These are phyloP conservation scores for Jasminum sambac DNA, from an alignment of 257 asterid genomes.

Conservation along the genomic window DNA sequence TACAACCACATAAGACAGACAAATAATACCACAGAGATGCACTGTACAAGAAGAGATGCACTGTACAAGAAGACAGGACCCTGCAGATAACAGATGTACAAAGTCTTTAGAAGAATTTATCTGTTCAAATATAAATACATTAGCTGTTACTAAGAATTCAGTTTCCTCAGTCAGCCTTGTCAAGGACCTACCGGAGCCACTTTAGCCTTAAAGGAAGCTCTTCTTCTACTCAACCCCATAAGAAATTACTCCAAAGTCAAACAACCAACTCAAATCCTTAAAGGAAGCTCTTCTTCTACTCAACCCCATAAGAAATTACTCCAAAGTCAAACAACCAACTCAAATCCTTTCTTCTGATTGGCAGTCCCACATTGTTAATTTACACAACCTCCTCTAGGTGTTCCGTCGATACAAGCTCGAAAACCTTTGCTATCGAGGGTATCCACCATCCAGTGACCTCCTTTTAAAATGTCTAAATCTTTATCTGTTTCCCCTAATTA, in stretches of 20 bases:
- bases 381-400: not conserved
- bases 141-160: not conserved
- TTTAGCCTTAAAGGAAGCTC: not conserved
- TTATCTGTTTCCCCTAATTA: not conserved
- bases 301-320: not conserved
- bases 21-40: not conserved
- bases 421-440: not conserved
- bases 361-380: no score
- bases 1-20: not conserved
- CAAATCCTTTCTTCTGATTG: conserved; percentile 14
- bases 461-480: not conserved
- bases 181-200: not conserved
- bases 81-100: not conserved
- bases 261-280: conserved; percentile 8
- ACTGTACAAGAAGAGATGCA: not conserved
- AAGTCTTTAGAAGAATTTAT: not conserved
- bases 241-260: not conserved
- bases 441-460: not conserved
- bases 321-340: not conserved
- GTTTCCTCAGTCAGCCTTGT: conserved; percentile 4
- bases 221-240: not conserved
- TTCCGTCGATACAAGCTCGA: not conserved
- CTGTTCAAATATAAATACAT: not conserved
- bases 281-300: not conserved
- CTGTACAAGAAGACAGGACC: not conserved